Base-by-base conservation (phyloP, 495 filamentous ascomycete genomes). In the Hypoxylon crocopeplum region DNA sequence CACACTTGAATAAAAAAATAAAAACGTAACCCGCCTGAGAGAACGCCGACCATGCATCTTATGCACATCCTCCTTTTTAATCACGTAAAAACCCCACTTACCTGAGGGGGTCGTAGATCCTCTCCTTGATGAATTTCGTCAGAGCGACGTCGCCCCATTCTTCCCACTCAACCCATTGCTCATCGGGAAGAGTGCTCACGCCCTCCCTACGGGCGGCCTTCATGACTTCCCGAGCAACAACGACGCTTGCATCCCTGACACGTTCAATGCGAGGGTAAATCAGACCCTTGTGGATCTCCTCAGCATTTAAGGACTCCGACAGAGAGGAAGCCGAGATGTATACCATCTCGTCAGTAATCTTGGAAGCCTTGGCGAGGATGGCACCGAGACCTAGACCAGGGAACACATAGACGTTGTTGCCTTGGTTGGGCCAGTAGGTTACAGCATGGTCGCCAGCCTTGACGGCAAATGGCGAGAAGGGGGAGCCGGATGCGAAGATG, bases 301-400 rank as follows among this genome's bases (percentile, higher is more conserved):
- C 86, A 13, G 82, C 81, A 34, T 86, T 93, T 38, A 98, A 81
- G 24, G 90, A 87, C 36, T 84, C 82, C 24, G 90, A 85, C 11
- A 98, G 85, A 10, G 92, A 88, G 17, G 86, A 86, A 24, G 90
- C 94, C 47, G 92, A 93, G 40, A 88, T 91, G 77, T 97, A 98
- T 47, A 92, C 88, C 94, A 97, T 98, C 72, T 86, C 86, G 71
- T 98, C 92, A 27, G 94, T 97, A 58, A 98, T 84, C 64, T 86
- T 86, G 68, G 88, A 88, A 36, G 91, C 82, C 79, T 96, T 93
- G 79, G 86, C 87, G 32, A 98, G 87, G 68, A 98, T 97, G 56
- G 93, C 91, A 52, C 92, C 94, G 25, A 98, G 85, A 29, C 94
- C 94, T 57, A 98, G 92, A 68, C 94, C 94, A 2, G 94, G 94